Percentiles rank a stretch among this genome's conserved stretches.
Evolutionary conservation across 495 filamentous ascomycete species (phyloP).

Genomic region (Amphirosellinia nigrospora): DNA sequence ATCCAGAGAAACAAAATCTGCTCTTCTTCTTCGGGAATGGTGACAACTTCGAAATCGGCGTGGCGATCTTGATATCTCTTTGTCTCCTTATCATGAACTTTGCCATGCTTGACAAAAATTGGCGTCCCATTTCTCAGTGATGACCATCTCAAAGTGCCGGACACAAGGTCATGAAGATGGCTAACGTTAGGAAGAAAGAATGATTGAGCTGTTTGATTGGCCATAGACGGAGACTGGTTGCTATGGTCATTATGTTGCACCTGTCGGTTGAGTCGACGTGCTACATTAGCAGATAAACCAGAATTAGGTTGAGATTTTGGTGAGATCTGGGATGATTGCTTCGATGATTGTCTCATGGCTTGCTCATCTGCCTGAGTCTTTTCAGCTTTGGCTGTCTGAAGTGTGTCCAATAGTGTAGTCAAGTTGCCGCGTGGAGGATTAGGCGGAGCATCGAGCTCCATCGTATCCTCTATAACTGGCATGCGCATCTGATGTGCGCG

Average conservation of each 20-base stretch:
- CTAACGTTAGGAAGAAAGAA: constrained; percentile 53
- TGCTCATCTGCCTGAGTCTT: constrained; percentile 31
- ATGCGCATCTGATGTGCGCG: constrained; percentile 24
- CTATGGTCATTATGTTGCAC: constrained; percentile 2
- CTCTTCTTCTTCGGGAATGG: constrained; percentile 53
- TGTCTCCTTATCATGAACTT: constrained; percentile 42
- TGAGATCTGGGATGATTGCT: constrained; percentile 31
- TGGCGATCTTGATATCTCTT: constrained; percentile 39
- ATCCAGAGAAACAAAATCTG: constrained; percentile 60
- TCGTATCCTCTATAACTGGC: constrained; percentile 23
- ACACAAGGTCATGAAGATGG: constrained; percentile 55
- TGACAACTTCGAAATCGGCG: constrained; percentile 45
- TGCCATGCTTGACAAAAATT: constrained; percentile 51
- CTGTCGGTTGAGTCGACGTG: constrained; percentile 28
- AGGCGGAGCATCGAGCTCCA: constrained; percentile 23
- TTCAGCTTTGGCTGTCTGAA: constrained; percentile 36
- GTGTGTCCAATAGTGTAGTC: constrained; percentile 38
- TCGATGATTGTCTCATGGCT: constrained; percentile 25
- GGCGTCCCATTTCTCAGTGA: constrained; percentile 53
- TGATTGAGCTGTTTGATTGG: constrained; percentile 49
- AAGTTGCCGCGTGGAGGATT: constrained; percentile 33
- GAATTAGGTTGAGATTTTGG: constrained; percentile 28
- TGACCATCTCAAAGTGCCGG: constrained; percentile 51
- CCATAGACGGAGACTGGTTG: constrained; percentile 24
- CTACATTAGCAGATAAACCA: constrained; percentile 28